A percentile compares a stretch with the other conserved stretches of the same genome.
Conservation (phyloP, 1,284 basidiomycete genomes). For the Ceratobasidium sp. region DNA sequence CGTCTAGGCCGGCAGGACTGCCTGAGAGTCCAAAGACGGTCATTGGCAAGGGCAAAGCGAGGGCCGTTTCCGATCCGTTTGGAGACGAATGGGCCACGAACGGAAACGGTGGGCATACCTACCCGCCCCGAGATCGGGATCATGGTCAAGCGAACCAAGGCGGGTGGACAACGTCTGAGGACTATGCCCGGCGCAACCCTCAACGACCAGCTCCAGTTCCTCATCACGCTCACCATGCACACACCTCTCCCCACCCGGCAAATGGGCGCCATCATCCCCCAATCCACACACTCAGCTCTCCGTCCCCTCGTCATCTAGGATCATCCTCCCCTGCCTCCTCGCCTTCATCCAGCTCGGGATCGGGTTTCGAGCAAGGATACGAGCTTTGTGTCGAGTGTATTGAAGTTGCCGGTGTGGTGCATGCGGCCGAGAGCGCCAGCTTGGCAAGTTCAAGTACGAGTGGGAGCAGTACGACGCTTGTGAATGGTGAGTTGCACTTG, state of each 20-base stretch:
- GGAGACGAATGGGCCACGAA: constrained; percentile 13
- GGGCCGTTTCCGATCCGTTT: constrained; percentile 39
- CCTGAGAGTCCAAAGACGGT: constrained; percentile 44
- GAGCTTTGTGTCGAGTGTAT: constrained; percentile 84
- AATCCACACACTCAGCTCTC: constrained; percentile 11
- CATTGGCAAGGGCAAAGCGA: constrained; percentile 52
- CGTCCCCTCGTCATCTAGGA: constrained; percentile 30
- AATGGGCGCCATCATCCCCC: constrained; percentile 2
- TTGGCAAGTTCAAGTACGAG: constrained; percentile 1
- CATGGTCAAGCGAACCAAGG: background rate
- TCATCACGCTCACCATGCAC: constrained; percentile 34
- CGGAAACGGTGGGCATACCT: constrained; percentile 16
- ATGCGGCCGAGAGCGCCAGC: constrained; percentile 63
- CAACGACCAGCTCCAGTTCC: constrained; percentile 32
- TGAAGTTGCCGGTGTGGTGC: constrained; percentile 74
- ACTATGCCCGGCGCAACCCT: constrained; percentile 10
- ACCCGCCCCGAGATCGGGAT: constrained; percentile 14
- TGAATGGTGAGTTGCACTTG: background rate
- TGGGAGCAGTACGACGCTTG: constrained; percentile 29
- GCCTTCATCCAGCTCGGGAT: constrained; percentile 51
- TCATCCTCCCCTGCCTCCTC: constrained; percentile 44
- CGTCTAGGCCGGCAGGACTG: constrained; percentile 17
- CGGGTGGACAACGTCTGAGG: constrained; percentile 22
- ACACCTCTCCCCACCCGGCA: constrained; percentile 5
- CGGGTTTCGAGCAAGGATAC: constrained; percentile 62